These are phyloP conservation scores for Jamesozyma jinghongensis DNA, from an alignment of 805 yeast species.

Conservation along the genomic window DNA sequence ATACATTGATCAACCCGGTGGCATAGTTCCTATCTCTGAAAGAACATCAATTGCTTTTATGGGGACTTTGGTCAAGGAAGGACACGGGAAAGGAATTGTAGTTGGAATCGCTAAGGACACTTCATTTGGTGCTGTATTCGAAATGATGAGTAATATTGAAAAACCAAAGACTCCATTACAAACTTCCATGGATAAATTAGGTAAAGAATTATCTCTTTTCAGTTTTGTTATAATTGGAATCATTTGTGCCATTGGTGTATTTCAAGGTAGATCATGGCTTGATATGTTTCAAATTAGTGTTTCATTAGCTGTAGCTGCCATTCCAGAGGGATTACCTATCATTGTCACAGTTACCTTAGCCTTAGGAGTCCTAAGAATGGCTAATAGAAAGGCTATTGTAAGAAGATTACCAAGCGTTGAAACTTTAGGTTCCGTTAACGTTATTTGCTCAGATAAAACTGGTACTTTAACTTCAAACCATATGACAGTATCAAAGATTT, in stretches of 20 bases:
- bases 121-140: constrained; percentile 89
- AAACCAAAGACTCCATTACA: constrained; percentile 99
- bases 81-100: constrained; percentile 92
- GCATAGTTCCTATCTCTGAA: constrained; percentile 51
- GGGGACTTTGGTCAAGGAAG: constrained; percentile 97
- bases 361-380: constrained; percentile 93
- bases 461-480: constrained; percentile 86
- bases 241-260: constrained; percentile 78
- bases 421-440: constrained; percentile 89
- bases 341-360: constrained; percentile 97
- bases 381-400: constrained; percentile 86
- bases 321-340: constrained; percentile 97
- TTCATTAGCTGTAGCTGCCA: constrained; percentile 96
- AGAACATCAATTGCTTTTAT: constrained; percentile 78
- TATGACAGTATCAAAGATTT: constrained; percentile 77
- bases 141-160: constrained; percentile 90
- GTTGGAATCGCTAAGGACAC: constrained; percentile 84
- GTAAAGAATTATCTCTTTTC: constrained; percentile 77
- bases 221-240: constrained; percentile 82
- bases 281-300: constrained; percentile 98
- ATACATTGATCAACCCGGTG: constrained; percentile 22
- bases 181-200: constrained; percentile 88
- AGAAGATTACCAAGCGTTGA: constrained; percentile 92
- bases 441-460: constrained; percentile 85
- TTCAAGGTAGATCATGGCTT: constrained; percentile 90